Base-by-base conservation (phyloP, 768 basidiomycete genomes). In the Kwoniella bestiolae region DNA sequence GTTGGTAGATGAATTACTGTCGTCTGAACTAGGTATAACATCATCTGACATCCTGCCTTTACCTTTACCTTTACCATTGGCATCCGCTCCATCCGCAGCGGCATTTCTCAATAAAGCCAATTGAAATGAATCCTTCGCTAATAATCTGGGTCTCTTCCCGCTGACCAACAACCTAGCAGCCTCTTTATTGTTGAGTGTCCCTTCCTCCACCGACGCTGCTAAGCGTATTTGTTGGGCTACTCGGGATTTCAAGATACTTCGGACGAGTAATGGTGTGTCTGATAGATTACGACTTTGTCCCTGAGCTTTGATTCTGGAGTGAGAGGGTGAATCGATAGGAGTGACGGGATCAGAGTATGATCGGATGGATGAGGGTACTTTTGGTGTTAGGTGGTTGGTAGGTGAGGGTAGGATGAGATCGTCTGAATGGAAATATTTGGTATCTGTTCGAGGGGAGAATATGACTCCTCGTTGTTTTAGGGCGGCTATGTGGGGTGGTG, bases 121-220 rank as follows among this genome's bases (percentile, higher is more conserved):
- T 56, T 73, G 71, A 47, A 73, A 78, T 3, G 74, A 75, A 52
- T 80, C 78, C 35, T 69, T 45, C 3, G 73, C 67, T 50, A 75
- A 29, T 6, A 79, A 46, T 34, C 46, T 63, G 0, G 76, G 76
- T 60, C 79, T 61, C 38, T 70, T 74, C 12, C 72, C 75, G 41
- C 62, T 67, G n/a, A 77, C 70, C 0, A 69, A 12, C 35, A 72
- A 50, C 25, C 79, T 55, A 6, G 78, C 74, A 8, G 74, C 64
- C 56, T 80, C 79, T 53, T 79, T 76, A 60, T 80, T 80, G 38
- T 72, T 67, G 51, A 72, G 46, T 12, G 76, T 79, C 3, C 77
- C 79, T 68, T 77, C 75, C 35, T 79, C 77, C 2, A 77, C 79
- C 1, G 71, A 71, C 0, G 73, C 44, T 3, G 76, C 78, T 12